Conservation (phyloP, 192 early-diverging fungal species). For the Gryganskiella cystojenkinii region DNA sequence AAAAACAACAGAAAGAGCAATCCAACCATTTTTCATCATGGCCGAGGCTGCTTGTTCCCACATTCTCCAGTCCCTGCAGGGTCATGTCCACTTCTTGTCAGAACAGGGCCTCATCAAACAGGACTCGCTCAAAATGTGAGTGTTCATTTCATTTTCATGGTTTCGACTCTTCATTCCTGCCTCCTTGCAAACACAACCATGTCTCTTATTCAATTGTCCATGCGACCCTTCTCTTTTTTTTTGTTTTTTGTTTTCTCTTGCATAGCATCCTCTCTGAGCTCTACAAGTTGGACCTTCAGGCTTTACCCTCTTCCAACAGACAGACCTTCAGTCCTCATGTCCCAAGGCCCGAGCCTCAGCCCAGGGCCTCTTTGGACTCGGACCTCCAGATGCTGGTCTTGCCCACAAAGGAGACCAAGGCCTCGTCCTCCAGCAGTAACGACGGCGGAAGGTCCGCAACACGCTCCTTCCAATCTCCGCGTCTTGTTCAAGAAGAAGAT, state of each 20-base stretch:
- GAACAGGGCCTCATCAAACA: conserved; percentile 41
- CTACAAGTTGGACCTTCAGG: conserved; percentile 32
- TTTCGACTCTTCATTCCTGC: background rate
- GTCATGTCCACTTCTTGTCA: conserved; percentile 38
- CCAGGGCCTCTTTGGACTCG: conserved; percentile 16
- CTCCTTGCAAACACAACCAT: background rate
- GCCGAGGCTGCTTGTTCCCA: conserved; percentile 41
- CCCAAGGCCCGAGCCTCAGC: background rate
- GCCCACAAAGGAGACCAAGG: conserved; percentile 7
- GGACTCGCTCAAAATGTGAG: conserved; percentile 38
- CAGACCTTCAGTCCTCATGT: background rate
- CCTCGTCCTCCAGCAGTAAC: background rate
- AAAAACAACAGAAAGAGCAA: background rate
- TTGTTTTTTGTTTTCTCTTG: background rate
- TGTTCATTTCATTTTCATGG: background rate
- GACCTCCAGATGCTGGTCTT: conserved; percentile 35
- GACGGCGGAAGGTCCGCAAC: background rate
- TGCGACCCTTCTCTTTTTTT: background rate
- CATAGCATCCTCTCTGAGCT: conserved; percentile 34
- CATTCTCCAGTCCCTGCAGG: conserved; percentile 40
- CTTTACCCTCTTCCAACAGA: background rate
- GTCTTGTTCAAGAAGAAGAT: background rate
- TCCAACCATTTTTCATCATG: conserved; percentile 7
- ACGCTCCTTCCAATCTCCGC: conserved; percentile 1
- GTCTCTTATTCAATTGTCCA: background rate